Evolutionary conservation across 441 rosid genomes (phyloP), one percentile per base, ranked within the genome.

Genomic region (Flueggea neowawraea): DNA sequence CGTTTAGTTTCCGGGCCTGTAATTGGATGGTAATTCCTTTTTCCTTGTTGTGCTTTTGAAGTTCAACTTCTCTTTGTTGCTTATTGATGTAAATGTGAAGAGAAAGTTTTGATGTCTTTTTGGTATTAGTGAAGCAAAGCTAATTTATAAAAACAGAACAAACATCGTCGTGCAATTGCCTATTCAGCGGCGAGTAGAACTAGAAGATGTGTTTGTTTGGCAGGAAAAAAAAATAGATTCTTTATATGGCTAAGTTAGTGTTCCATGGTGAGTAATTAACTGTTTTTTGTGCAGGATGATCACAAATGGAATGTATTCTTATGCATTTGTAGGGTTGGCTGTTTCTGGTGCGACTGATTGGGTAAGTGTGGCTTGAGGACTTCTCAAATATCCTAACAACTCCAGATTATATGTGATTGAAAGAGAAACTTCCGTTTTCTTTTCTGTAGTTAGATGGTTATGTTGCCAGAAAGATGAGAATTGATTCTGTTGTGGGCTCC

Each of bases 401-500:
- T n/a, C 12, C 4, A 32, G 31, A 45, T 50, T 44, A 0, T 10
- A 2, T 16, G 6, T 12, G 14, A 52, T 15, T 62, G 55, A 39
- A 57, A 12, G 52, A 17, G 16, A 50, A 41, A 14, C 62, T 54
- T 16, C 11, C 51, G 74, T 64, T 36, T 14, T 62, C 57, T 16
- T 10, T 57, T 77, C 65, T 72, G 62, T 74, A 94, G 97, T 70
- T 94, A 64, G 98, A 94, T 84, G 98, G 98, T 32, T 94, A 83
- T 58, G 52, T 85, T 69, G 97, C 98, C 60, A 84, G 98, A 73
- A 91, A 81, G 80, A 90, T 94, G 96, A 83, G 63, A 62, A 87
- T 91, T 60, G 52, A 89, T 71, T 94, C 98, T 32, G 97, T 94
- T 3, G 96, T 94, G 73, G 98, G 98, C 55, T 91, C 98, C 1